Evolutionary conservation across 345 rosid species (phyloP), one percentile per base, ranked within the genome.

Genomic region (Garcia nutans): DNA sequence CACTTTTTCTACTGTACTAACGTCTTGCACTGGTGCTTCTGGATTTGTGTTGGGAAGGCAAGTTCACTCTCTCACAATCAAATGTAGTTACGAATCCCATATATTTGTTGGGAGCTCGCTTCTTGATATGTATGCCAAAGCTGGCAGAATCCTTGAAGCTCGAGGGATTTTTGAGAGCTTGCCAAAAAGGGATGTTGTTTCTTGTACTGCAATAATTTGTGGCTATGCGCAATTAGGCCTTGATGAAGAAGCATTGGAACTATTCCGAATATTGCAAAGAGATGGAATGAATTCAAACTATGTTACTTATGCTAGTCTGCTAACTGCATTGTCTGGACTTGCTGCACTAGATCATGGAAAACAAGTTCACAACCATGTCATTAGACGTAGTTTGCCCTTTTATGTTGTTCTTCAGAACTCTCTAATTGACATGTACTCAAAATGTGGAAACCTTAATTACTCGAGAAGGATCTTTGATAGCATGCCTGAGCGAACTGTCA

Each of bases 51-150:
- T 92, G 55, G 97, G 97, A 77, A 86, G 85, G 85, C 97, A 94
- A 83, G 86, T 91, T 72, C 99, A 95, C 74, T 88, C 91, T 71
- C 85, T 88, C 8, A 57, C 86, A 56, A 47, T 89, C 72, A 95
- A 90, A 85, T 84, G 81, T 56, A 87, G 63, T 76, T 89, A 81
- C 69, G 88, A 87, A 71, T 78, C 90, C 66, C 88, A 91, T 65
- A 85, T 90, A 55, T 92, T 82, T 74, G 97, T 92, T 4, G 99
- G 99, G 47, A 92, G 97, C 81, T 95, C 99, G 68, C 97, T 95
- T 56, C 95, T 95, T 73, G 97, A 95, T 84, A 90, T 92, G 97
- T 95, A 95, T 79, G 97, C 97, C 17, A 92, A 95, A 87, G 88
- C 90, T 70, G 93, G 97, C 72, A 82, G 86, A 76, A 89, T 92